Evolutionary conservation across 1,284 basidiomycete genomes (phyloP).

Genomic region (Apiotrichum gamsii): DNA sequence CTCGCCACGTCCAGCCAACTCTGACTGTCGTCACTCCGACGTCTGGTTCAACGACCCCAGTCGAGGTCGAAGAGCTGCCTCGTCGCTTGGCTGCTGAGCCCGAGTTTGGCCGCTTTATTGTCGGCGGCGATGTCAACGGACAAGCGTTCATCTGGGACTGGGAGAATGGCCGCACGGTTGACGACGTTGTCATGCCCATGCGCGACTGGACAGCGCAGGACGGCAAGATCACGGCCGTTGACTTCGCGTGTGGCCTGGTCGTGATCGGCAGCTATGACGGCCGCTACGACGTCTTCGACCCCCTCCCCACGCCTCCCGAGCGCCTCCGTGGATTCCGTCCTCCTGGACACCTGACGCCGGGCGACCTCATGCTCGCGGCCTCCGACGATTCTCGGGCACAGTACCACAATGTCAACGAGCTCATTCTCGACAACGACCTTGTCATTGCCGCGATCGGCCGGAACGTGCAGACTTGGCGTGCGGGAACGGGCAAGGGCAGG

Average conservation of each 20-base stretch:
- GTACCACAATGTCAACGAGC: constrained; percentile 39
- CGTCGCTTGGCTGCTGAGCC: background rate
- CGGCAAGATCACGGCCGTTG: constrained; percentile 37
- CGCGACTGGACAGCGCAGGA: constrained; percentile 30
- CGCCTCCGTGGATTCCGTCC: constrained; percentile 35
- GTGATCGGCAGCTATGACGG: constrained; percentile 40
- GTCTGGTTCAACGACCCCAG: background rate
- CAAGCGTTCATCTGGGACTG: constrained; percentile 38
- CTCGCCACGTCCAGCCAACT: constrained; percentile 8
- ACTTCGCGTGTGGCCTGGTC: constrained; percentile 34
- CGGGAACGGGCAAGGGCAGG: constrained; percentile 37
- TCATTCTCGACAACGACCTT: constrained; percentile 43
- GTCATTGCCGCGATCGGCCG: constrained; percentile 39
- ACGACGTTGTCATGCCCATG: constrained; percentile 18
- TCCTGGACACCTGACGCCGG: constrained; percentile 29
- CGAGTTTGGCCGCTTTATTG: constrained; percentile 30
- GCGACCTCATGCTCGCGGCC: constrained; percentile 28
- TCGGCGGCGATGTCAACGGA: constrained; percentile 36
- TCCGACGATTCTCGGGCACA: constrained; percentile 27
- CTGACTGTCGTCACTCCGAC: constrained; percentile 15
- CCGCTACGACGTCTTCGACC: constrained; percentile 40
- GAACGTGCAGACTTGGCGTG: constrained; percentile 41
- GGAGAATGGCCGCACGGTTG: constrained; percentile 16
- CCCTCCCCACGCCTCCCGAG: constrained; percentile 26
- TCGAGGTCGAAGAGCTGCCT: constrained; percentile 6